A percentile compares a stretch with the other conserved stretches of the same genome.
Conservation (phyloP, 1,284 basidiomycete genomes). For the Trametes versicolor region DNA sequence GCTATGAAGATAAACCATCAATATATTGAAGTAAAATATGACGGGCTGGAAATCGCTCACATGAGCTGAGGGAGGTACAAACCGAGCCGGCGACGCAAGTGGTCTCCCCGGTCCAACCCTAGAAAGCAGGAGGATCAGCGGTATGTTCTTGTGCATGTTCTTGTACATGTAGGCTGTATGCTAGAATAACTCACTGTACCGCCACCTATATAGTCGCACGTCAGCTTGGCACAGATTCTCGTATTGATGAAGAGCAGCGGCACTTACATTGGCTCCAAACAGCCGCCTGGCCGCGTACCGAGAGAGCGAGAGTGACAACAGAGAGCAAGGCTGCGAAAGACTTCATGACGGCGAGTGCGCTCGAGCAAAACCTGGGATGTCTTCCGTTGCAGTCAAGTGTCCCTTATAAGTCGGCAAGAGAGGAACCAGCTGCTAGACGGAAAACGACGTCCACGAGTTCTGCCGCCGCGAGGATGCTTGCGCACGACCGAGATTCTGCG, state of each 20-base stretch:
- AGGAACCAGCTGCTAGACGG: neutral
- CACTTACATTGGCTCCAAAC: conserved; percentile 38
- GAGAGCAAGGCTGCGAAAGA: conserved; percentile 27
- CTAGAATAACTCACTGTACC: conserved; percentile 35
- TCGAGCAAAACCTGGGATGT: neutral
- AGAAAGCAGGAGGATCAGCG: neutral
- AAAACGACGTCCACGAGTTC: conserved; percentile 11
- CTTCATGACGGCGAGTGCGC: conserved; percentile 16
- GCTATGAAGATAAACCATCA: conserved; percentile 23
- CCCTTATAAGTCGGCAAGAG: conserved; percentile 16
- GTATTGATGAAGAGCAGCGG: neutral
- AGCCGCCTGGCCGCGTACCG: conserved; percentile 29
- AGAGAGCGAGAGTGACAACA: conserved; percentile 28
- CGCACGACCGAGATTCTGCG: conserved; percentile 24
- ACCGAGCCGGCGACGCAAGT: conserved; percentile 50
- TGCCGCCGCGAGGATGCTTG: conserved; percentile 6
- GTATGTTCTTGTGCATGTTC: neutral
- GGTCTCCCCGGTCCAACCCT: conserved; percentile 53
- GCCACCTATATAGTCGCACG: conserved; percentile 32
- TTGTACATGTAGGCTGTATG: neutral
- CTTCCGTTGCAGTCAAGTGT: too few relatives aligned
- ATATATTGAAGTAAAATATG: neutral
- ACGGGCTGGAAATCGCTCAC: conserved; percentile 24
- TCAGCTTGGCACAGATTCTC: neutral
- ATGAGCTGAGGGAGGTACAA: conserved; percentile 42